Percentiles rank a stretch among this genome's conserved stretches.
phyloP scores from a whole-genome alignment of 2,329 filamentous ascomycete species.

The Sordariomycetes sp. region DNA sequence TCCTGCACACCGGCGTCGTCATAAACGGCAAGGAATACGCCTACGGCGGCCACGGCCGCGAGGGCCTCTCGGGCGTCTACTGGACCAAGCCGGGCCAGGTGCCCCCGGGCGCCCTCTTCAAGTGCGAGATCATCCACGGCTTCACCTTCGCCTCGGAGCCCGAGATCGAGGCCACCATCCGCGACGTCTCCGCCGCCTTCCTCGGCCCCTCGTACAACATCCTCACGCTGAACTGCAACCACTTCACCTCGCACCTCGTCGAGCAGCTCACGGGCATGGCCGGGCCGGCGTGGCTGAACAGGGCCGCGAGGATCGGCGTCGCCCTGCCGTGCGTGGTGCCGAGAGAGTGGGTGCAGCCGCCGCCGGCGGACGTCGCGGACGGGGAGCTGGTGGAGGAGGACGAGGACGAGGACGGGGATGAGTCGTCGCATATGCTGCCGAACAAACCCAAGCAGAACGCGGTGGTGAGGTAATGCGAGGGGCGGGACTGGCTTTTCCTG shows the following conservation, averaged over 20 bases:
- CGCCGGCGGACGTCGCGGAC: slow-evolving; percentile 63
- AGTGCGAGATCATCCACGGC: slow-evolving; percentile 65
- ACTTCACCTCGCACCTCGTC: slow-evolving; percentile 73
- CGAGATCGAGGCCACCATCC: slow-evolving; percentile 63
- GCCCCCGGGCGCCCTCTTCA: slow-evolving; percentile 70
- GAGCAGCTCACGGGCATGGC: slow-evolving; percentile 58
- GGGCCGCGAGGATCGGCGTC: slow-evolving; percentile 73
- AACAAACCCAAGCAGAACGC: background rate
- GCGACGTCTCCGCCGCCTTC: slow-evolving; percentile 59
- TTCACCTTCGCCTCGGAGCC: slow-evolving; percentile 59
- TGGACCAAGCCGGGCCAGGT: slow-evolving; percentile 64
- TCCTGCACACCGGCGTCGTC: slow-evolving; percentile 75
- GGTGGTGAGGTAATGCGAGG: background rate
- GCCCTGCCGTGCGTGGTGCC: slow-evolving; percentile 76
- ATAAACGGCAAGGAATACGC: slow-evolving; percentile 75
- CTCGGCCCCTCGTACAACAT: slow-evolving; percentile 70
- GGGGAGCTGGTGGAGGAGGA: slow-evolving; percentile 55
- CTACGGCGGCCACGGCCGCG: slow-evolving; percentile 69
- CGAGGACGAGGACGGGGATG: slow-evolving; percentile 43
- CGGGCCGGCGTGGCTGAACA: slow-evolving; percentile 68
- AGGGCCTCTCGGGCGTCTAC: slow-evolving; percentile 67
- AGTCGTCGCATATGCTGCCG: slow-evolving; percentile 15
- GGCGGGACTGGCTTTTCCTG: background rate
- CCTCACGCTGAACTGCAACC: slow-evolving; percentile 78
- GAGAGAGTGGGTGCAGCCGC: slow-evolving; percentile 69